Base-by-base conservation (phyloP, 2,329 filamentous ascomycete species). In the Claviceps digitariae region DNA sequence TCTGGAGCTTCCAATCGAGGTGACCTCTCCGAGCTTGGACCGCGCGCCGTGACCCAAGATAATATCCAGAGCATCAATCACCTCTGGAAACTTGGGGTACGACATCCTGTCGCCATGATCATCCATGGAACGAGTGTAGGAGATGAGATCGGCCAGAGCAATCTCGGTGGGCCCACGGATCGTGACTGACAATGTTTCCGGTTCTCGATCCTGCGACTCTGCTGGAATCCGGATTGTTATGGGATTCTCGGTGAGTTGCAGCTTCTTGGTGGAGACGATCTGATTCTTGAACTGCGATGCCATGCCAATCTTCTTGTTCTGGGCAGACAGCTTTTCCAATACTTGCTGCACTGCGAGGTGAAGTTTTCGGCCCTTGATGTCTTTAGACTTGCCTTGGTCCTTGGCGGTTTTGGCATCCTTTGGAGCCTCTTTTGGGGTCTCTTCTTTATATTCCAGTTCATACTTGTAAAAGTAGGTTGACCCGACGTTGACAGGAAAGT, bases 281-380 rank as follows among this genome's bases (percentile, higher is more conserved):
- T 76, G 70, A 46, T 64, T 68, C 59, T 79, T 79, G 66, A 71
- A 78, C 58, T 80, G 76, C 0, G 74, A 74, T 4, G 72, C 75
- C 13, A 69, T 54, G 4, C 67, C 51, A 36, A 65, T 52, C 1
- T 57, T 57, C n/a, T 64, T 59, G 40, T 67, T 62, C 3, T 60
- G 63, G 13, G 58, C 58, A 3, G 58, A 59, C 3, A 78, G 60
- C 20, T 67, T 56, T 0, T 60, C 55, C 5, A 78, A 57, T 4
- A 70, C 67, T 15, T 66, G 59, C 15, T 66, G 56, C 34, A 78
- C 65, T 25, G 77, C 67, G 7, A 67, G 56, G 43, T 70, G 66
- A 0, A 76, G 66, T 54, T 76, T 75, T 13, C 66, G 65, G 1
- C 72, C 71, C 50, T 70, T 73, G 45, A 72, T 63, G 6, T 71